Base-by-base conservation (phyloP, 495 filamentous ascomycete genomes). In the Tuber indicum region DNA sequence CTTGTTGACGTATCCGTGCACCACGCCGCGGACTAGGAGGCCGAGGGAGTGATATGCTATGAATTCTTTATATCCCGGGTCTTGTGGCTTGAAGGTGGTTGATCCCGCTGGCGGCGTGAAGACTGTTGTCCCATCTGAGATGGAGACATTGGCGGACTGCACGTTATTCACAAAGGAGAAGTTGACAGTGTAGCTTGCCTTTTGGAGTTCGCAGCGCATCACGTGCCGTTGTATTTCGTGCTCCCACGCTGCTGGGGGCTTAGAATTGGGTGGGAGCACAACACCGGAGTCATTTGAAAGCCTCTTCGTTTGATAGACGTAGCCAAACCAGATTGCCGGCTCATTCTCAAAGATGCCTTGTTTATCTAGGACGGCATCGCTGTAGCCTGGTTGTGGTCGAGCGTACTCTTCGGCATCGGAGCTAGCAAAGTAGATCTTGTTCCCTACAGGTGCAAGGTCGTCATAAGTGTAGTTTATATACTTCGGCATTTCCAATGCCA, bases 311-410 rank as follows among this genome's bases (percentile, higher is more conserved):
- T 82, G 26, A 81, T 73, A n/a, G 75, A 66, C 49, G 76, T 84
- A 84, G 7, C 84, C 85, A 46, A 86, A 77, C 84, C 84, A 86
- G 17, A 86, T 70, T 6, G 84, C 80, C 19, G 85, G 85, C 69
- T 86, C 85, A 12, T 77, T 71, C 19, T 75, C 12, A 73, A 86
- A 86, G 0, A 80, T 80, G 2, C 85, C 85, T 45, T 82, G 81
- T 12, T 36, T n/a, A 3, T 71, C 72, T 26, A 76, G 66, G 17
- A 47, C 19, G 12, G 45, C 46, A 43, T 43, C 66, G 26, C 72
- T 43, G 26, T 80, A 80, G 23, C 71, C n/a, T 26, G n/a, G 58
- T 19, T 80, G 78, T 10, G 78, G 78, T 19, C 74, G 44, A 23
- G 6, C 1, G 36, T 76, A 86, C 52, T 85, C 84, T 3, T 49